These are phyloP conservation scores for Carex kokanica DNA, from an alignment of 176 grass and related monocot species.

Conservation along the genomic window DNA sequence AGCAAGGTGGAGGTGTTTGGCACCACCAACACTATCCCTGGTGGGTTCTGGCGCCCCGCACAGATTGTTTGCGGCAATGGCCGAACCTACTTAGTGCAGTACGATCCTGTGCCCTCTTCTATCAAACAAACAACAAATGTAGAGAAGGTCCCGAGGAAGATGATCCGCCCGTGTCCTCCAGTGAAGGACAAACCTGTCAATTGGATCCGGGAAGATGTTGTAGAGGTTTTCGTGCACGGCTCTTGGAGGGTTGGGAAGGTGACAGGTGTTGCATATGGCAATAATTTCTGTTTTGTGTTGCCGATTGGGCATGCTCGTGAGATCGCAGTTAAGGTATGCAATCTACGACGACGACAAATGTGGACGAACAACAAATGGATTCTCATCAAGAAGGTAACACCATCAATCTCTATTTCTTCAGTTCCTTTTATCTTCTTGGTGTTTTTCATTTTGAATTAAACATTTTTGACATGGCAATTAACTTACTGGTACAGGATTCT, in stretches of 20 bases:
- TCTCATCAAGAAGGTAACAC: slow-evolving; percentile 46
- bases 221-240: slow-evolving; percentile 66
- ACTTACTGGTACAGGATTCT: not conserved
- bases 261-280: slow-evolving; percentile 32
- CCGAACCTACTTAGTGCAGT: slow-evolving; percentile 53
- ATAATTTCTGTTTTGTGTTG: slow-evolving; percentile 41
- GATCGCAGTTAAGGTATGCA: slow-evolving; percentile 32
- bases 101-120: slow-evolving; percentile 1
- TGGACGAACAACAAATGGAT: slow-evolving; percentile 67
- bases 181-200: slow-evolving; percentile 2
- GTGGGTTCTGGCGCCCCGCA: slow-evolving; percentile 56
- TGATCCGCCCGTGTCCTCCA: slow-evolving; percentile 48
- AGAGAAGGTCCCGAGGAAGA: slow-evolving; percentile 57
- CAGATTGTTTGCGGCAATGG: slow-evolving; percentile 80
- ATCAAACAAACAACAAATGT: slow-evolving; percentile 11
- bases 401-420: not conserved
- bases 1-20: slow-evolving; percentile 58
- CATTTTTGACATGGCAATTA: not conserved
- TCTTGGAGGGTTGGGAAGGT: slow-evolving; percentile 70
- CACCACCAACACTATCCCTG: slow-evolving; percentile 33
- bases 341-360: slow-evolving; percentile 45
- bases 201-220: slow-evolving; percentile 42
- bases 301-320: slow-evolving; percentile 44
- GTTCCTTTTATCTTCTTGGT: not conserved
- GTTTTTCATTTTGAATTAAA: not conserved